Base-by-base conservation (phyloP, 495 filamentous ascomycete genomes). In the Penicillium ucsense region DNA sequence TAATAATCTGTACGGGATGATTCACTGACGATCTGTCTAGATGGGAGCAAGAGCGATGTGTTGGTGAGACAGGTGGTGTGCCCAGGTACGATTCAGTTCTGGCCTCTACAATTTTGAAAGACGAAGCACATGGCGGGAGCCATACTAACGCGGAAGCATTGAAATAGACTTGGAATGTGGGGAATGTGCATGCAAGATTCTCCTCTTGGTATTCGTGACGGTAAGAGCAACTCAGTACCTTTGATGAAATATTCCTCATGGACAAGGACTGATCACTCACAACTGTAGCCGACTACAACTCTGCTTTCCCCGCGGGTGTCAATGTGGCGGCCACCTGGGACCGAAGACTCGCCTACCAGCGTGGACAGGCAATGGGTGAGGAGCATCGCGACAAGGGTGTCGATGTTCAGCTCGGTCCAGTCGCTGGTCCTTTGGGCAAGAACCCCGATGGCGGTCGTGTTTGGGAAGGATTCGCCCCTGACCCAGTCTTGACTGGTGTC, bases 131-230 rank as follows among this genome's bases (percentile, higher is more conserved):
- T 20, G 20, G 20, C 20, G 20, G 20, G 31, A 45, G 38, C 9
- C 33, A 27, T 4, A 34, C 40, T 40, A 11, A 55, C 27, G 51
- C 46, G 49, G 47, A 35, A 10, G 28, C 3, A 27, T 7, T 30
- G 39, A 46, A 81, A 79, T 41, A 80, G 91, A 49, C 75, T 95
- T n/a, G 84, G 83, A 36, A 84, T 96, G 60, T 78, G 77, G 46
- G 76, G 81, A 34, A 63, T 95, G 44, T 98, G 92, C 65, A 72
- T 94, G 76, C 88, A 98, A 56, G 92, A 98, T 60, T 82, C 83
- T 31, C 91, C 92, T 3, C 71, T 96, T 8, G 92, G 92, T 48
- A 70, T 98, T 42, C 83, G 91, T 45, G 71, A 78, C 38, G 69
- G 81, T 82, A 73, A 27, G 45, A 30, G 7, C 11, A 40, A 39